Evolutionary conservation across 2,329 filamentous ascomycete genomes (phyloP).

Genomic region (Pseudocercospora eumusae): DNA sequence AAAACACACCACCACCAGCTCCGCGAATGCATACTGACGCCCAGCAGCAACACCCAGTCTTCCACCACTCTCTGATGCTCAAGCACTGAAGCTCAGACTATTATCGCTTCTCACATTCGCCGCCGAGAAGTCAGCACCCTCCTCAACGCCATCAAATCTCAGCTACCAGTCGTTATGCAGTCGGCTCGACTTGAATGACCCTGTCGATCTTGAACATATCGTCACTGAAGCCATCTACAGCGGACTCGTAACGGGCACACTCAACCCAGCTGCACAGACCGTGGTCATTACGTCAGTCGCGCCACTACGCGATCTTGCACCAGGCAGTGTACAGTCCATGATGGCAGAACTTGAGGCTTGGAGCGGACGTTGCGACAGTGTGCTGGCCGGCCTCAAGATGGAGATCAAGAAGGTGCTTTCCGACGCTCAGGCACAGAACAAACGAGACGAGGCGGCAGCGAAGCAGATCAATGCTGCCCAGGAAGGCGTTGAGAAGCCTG

Average conservation of each 20-base stretch:
- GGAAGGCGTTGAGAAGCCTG: slow-evolving; percentile 30
- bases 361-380: slow-evolving; percentile 73
- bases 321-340: slow-evolving; percentile 69
- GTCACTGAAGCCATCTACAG: slow-evolving; percentile 87
- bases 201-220: slow-evolving; percentile 77
- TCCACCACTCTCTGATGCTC: slow-evolving; percentile 69
- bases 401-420: slow-evolving; percentile 69
- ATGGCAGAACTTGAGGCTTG: slow-evolving; percentile 69
- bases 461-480: slow-evolving; percentile 42
- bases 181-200: slow-evolving; percentile 65
- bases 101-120: slow-evolving; percentile 84
- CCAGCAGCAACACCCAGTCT: slow-evolving; percentile 54
- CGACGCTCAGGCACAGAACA: slow-evolving; percentile 45
- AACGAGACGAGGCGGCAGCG: slow-evolving; percentile 46
- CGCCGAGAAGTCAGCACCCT: slow-evolving; percentile 49
- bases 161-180: slow-evolving; percentile 70
- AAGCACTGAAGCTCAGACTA: slow-evolving; percentile 83
- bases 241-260: slow-evolving; percentile 75
- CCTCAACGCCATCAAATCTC: slow-evolving; percentile 57
- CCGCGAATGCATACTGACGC: slow-evolving; percentile 21
- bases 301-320: slow-evolving; percentile 81
- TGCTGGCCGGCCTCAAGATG: slow-evolving; percentile 71
- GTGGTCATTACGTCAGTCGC: slow-evolving; percentile 80
- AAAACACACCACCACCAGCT: not conserved
- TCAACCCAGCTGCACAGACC: slow-evolving; percentile 73